Conservation (phyloP, 257 asterid species). For the Buddleja alternifolia region DNA sequence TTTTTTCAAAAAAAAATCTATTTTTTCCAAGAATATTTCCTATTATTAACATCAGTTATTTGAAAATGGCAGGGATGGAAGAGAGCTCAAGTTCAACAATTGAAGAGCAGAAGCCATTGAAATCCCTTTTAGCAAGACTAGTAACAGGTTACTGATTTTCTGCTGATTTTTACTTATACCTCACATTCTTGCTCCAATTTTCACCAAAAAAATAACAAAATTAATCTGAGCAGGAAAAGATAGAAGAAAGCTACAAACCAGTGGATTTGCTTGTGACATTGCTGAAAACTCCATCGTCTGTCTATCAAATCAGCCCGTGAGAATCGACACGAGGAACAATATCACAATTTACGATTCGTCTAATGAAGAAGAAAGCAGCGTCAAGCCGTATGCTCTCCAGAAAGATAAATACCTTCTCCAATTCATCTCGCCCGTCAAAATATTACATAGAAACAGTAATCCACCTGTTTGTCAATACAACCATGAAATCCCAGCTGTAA, state of each 20-base stretch:
- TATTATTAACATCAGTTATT: background rate
- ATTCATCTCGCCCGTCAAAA: conserved; percentile 39
- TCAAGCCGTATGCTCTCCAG: conserved; percentile 56
- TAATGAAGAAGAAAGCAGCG: conserved; percentile 7
- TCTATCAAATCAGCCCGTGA: conserved; percentile 39
- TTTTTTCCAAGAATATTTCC: background rate
- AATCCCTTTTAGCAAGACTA: conserved; percentile 34
- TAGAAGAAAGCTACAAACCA: conserved; percentile 37
- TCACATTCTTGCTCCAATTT: background rate
- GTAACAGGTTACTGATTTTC: conserved; percentile 31
- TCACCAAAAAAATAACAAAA: background rate
- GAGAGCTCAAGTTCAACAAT: background rate
- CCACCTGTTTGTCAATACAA: conserved; percentile 40
- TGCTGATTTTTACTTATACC: background rate
- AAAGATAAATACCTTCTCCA: conserved; percentile 39
- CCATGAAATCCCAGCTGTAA: conserved; percentile 44
- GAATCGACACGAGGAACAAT: conserved; percentile 43
- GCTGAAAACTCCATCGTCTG: conserved; percentile 46
- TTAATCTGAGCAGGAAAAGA: conserved; percentile 44
- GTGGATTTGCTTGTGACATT: conserved; percentile 46
- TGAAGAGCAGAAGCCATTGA: conserved; percentile 13
- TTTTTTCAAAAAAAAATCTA: background rate
- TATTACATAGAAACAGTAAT: conserved; percentile 30
- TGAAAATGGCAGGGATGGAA: conserved; percentile 25
- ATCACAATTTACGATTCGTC: conserved; percentile 30